Conservation (phyloP, 2,329 filamentous ascomycete genomes). For the Endoconidiophora laricicola region DNA sequence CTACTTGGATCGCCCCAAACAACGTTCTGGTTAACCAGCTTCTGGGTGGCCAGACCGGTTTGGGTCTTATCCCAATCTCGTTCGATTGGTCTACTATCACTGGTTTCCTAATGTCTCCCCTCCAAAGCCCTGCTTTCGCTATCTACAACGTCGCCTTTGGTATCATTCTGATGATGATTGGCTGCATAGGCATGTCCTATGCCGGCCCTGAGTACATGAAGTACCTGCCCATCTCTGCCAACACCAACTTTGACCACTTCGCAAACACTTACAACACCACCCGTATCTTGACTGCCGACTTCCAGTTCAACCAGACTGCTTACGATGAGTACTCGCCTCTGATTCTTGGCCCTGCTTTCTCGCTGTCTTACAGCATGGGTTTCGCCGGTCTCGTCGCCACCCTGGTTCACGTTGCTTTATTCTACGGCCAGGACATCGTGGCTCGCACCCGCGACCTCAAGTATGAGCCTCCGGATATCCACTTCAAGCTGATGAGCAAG, state of each 20-base stretch:
- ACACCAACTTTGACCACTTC: constrained; percentile 44
- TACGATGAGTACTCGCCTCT: constrained; percentile 45
- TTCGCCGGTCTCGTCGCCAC: constrained; percentile 40
- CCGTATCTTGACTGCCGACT: constrained; percentile 38
- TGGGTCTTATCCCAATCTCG: constrained; percentile 43
- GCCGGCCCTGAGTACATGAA: constrained; percentile 39
- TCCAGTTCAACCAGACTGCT: constrained; percentile 41
- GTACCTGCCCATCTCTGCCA: constrained; percentile 43
- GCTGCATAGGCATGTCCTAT: constrained; percentile 44
- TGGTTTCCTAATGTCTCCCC: constrained; percentile 32
- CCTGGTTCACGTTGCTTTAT: constrained; percentile 33
- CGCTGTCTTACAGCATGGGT: constrained; percentile 37
- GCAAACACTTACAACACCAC: constrained; percentile 42
- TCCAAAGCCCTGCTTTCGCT: constrained; percentile 37
- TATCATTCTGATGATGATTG: constrained; percentile 36
- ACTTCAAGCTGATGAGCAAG: constrained; percentile 37
- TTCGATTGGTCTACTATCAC: constrained; percentile 36
- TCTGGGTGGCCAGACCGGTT: constrained; percentile 41
- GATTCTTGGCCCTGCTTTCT: constrained; percentile 37
- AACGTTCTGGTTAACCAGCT: constrained; percentile 44
- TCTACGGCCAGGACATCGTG: constrained; percentile 33
- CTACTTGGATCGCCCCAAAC: constrained; percentile 45
- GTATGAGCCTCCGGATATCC: constrained; percentile 31
- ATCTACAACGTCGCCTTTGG: constrained; percentile 38
- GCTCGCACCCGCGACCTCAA: constrained; percentile 19